Percentiles rank a stretch among this genome's conserved stretches.
Evolutionary conservation across 768 basidiomycete species (phyloP).

Genomic region (Coprinopsis marcescibilis): DNA sequence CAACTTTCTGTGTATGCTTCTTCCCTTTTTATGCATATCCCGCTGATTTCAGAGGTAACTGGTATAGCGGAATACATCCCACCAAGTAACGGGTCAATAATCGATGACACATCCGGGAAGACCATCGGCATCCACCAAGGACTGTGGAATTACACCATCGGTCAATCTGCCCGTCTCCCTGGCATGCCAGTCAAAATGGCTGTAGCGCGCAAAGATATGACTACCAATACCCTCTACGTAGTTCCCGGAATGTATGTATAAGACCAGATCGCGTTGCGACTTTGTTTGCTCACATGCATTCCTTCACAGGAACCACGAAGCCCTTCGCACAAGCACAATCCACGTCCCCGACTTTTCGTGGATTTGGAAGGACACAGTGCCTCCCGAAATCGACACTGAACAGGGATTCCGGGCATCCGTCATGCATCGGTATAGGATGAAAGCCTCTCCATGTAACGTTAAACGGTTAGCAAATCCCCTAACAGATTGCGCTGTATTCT

Average conservation of each 20-base stretch:
- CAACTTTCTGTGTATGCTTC: slow-evolving; percentile 59
- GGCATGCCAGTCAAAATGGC: slow-evolving; percentile 63
- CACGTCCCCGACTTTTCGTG: slow-evolving; percentile 54
- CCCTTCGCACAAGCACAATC: slow-evolving; percentile 39
- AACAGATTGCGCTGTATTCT: not conserved
- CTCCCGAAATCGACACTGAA: slow-evolving; percentile 33
- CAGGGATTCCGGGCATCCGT: slow-evolving; percentile 45
- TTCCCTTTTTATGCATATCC: not conserved
- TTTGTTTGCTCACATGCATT: not conserved
- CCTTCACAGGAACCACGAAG: slow-evolving; percentile 59
- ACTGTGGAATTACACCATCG: slow-evolving; percentile 81
- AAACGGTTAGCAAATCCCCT: slow-evolving; percentile 32
- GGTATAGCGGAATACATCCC: slow-evolving; percentile 70
- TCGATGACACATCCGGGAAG: slow-evolving; percentile 50
- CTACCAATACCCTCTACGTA: slow-evolving; percentile 63
- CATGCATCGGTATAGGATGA: slow-evolving; percentile 71
- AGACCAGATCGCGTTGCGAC: not conserved
- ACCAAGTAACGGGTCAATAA: slow-evolving; percentile 63
- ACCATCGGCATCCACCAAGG: slow-evolving; percentile 61
- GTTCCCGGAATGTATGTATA: slow-evolving; percentile 62
- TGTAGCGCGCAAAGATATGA: slow-evolving; percentile 64
- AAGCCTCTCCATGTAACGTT: slow-evolving; percentile 46
- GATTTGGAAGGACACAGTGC: slow-evolving; percentile 68
- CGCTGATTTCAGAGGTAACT: not conserved
- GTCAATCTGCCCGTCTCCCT: slow-evolving; percentile 65